Base-by-base conservation (phyloP, 1,284 basidiomycete species). In the Leccinum insigne region DNA sequence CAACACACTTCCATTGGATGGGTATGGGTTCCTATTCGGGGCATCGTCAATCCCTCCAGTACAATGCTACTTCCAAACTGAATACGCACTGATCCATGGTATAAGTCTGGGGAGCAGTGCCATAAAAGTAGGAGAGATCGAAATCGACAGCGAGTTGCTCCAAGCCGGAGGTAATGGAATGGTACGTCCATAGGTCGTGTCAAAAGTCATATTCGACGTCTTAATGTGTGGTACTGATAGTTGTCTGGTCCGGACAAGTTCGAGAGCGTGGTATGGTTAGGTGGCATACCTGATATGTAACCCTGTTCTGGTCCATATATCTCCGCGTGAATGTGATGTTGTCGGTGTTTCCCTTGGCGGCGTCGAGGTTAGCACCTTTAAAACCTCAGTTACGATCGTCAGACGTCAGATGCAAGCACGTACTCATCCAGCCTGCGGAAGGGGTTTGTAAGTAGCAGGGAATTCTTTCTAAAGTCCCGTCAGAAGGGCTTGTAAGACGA, bases 31-130 rank as follows among this genome's bases (percentile, higher is more conserved):
- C 62, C 88, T 88, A 64, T 35, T 23, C 29, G 32, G 10, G 10
- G 29, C 40, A 16, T 62, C 38, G 0, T 59, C n/a, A 16, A 42
- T 58, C 11, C 18, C 21, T 49, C 18, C 18, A 14, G 5, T 57
- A 47, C 1, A 16, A 32, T 23, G 23, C 23, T 23, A 23, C 23
- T 23, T 23, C 49, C 14, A n/a, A 21, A 58, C 8, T n/a, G 14
- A 42, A 56, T 44, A 77, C 82, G 26, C 75, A 89, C 83, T 85
- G 83, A 61, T 76, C 26, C 93, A 77, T 60, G 86, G 23, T 90
- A 72, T 85, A 92, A 75, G 94, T 90, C 62, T 85, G 84, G 1
- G 94, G 93, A 0, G 91, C 88, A 54, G 82, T 87, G 5, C 93
- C 93, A 62, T 87, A 91, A 13, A 80, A 63, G 67, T 81, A 79